Conservation (phyloP, 768 basidiomycete species). For the Mycena capillaripes region DNA sequence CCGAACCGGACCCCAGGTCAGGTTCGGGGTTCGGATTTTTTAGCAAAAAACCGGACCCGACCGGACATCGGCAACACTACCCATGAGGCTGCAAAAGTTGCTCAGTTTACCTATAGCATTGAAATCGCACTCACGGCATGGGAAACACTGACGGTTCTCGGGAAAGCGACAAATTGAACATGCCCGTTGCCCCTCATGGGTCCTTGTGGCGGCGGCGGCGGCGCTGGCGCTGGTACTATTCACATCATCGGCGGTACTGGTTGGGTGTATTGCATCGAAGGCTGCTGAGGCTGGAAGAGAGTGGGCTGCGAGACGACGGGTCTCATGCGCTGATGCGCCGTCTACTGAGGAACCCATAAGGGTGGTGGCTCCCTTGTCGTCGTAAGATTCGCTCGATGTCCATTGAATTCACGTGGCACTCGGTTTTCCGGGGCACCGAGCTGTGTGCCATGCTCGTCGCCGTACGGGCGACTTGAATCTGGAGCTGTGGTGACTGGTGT, state of each 20-base stretch:
- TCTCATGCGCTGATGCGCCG: background rate
- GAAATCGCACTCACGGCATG: background rate
- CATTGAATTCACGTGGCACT: too few relatives aligned
- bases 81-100: background rate
- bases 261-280: background rate
- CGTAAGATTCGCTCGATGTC: too few relatives aligned
- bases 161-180: background rate
- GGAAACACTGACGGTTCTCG: background rate
- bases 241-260: background rate
- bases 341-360: background rate
- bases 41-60: too few relatives aligned
- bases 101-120: too few relatives aligned
- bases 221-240: background rate
- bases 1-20: too few relatives aligned
- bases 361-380: slow-evolving; percentile 6
- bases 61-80: too few relatives aligned
- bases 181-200: background rate
- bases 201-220: background rate
- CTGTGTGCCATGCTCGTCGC: background rate
- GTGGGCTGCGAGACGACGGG: background rate
- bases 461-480: background rate
- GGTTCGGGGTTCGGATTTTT: too few relatives aligned
- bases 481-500: background rate
- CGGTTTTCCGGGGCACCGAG: background rate
- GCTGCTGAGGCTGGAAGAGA: background rate